A percentile compares a stretch with the other conserved stretches of the same genome.
Conservation (phyloP, 2,329 filamentous ascomycete genomes). For the Immersiporthe knoxdaviesiana region DNA sequence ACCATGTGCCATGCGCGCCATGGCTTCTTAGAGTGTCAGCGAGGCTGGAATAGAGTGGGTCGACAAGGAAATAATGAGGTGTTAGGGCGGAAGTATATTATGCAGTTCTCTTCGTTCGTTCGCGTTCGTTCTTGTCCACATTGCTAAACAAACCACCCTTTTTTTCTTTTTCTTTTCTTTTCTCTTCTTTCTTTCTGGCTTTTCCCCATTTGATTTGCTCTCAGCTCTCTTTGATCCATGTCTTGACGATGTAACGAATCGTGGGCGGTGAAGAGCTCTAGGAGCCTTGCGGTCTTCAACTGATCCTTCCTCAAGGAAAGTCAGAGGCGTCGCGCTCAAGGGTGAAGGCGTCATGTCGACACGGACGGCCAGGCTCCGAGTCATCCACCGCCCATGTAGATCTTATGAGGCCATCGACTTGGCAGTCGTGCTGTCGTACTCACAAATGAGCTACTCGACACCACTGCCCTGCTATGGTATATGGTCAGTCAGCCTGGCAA, state of each 20-base stretch:
- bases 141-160: background rate
- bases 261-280: background rate
- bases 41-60: background rate
- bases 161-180: background rate
- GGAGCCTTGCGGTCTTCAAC: background rate
- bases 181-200: background rate
- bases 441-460: background rate
- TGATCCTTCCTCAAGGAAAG: background rate
- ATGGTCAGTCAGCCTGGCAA: too few species aligned
- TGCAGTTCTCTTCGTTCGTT: too few species aligned
- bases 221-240: too few species aligned
- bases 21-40: background rate
- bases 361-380: background rate
- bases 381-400: background rate
- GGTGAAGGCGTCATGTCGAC: conserved; percentile 2
- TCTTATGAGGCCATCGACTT: background rate
- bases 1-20: background rate
- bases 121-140: too few species aligned
- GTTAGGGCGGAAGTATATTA: background rate
- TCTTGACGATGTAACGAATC: too few species aligned
- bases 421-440: background rate
- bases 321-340: background rate
- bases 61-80: background rate
- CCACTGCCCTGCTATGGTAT: background rate
- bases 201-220: background rate